Base-by-base conservation (phyloP, 2,329 filamentous ascomycete species). In the Periconia sp. region DNA sequence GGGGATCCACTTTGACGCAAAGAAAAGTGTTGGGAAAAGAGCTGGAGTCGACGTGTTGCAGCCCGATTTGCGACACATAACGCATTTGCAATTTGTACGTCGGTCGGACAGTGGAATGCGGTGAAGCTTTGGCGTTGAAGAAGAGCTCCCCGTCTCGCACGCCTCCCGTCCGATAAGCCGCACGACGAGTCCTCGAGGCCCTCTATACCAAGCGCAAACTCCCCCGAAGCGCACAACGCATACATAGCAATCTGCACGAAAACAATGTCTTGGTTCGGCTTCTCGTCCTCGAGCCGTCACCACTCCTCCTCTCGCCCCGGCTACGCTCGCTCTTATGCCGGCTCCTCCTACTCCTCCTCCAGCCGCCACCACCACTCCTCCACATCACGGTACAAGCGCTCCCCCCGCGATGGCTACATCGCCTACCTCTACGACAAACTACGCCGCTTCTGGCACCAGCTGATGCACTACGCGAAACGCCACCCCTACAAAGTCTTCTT, bases 401-500 rank as follows among this genome's bases (percentile, higher is more conserved):
- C 78, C 3, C 89, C 92, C 2, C 87, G 92, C 55, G 79, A 83
- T 47, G 87, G 85, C 62, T 96, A 95, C 74, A 73, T 96, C 51
- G 75, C 83, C 42, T 84, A 86, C 56, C 78, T 90, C 33, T 80
- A 89, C 68, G 82, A 83, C 69, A 86, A 89, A 61, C 82, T 96
- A 48, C 87, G 86, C 65, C 84, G 87, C 30, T 82, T 96, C 50
- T 74, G 96, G 43, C 87, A 87, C 61, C 86, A 95, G 66, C 83
- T 96, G 7, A 78, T 87, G 67, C 82, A 86, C 67, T 95, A 92
- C 73, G 87, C 89, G 60, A 87, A 89, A 66, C 80, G 84, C 25
- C 87, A 96, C 73, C 92, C 92, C 0, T 74, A 90, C 65, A 95
- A 95, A 73, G 88, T 95, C 34, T 88, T 96, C 75, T 88, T 96